Percentiles rank a stretch among this genome's conserved stretches.
These are phyloP conservation scores for Pseudogymnoascus sp. DNA, from an alignment of 2,329 filamentous ascomycete species.

Conservation along the genomic window DNA sequence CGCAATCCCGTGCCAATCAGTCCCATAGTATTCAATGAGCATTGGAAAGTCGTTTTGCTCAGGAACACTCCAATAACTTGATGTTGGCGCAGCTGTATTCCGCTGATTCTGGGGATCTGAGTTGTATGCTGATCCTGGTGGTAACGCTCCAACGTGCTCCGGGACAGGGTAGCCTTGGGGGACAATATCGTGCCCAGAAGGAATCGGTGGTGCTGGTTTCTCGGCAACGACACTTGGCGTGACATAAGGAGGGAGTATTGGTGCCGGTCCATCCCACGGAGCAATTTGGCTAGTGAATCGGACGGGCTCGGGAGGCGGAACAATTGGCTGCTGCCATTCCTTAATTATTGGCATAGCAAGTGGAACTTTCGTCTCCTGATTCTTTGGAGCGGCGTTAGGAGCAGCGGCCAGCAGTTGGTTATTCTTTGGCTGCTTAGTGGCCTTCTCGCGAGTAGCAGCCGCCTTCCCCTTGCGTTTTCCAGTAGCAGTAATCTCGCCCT, in stretches of 20 bases:
- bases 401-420: slow-evolving; percentile 25
- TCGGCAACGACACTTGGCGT: slow-evolving; percentile 19
- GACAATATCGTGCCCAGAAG: slow-evolving; percentile 15
- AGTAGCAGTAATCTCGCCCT: slow-evolving; percentile 31
- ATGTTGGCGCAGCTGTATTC: slow-evolving; percentile 45
- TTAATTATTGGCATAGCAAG: not conserved
- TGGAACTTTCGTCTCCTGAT: not conserved
- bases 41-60: slow-evolving; percentile 70
- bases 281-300: slow-evolving; percentile 11
- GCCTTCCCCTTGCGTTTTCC: slow-evolving; percentile 29
- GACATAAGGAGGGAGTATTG: slow-evolving; percentile 14
- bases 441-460: slow-evolving; percentile 22
- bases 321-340: slow-evolving; percentile 16
- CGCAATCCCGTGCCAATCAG: slow-evolving; percentile 68
- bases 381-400: slow-evolving; percentile 13
- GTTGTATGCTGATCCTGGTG: not conserved
- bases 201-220: slow-evolving; percentile 14
- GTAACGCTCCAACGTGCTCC: slow-evolving; percentile 18
- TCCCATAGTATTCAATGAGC: slow-evolving; percentile 65
- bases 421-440: slow-evolving; percentile 24
- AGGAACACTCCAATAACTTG: slow-evolving; percentile 81
- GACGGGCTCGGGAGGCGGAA: not conserved
- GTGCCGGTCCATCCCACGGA: slow-evolving; percentile 19
- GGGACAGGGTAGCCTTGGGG: slow-evolving; percentile 17
- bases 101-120: slow-evolving; percentile 17